Conservation (phyloP, 768 basidiomycete species). For the Jaapia argillacea region DNA sequence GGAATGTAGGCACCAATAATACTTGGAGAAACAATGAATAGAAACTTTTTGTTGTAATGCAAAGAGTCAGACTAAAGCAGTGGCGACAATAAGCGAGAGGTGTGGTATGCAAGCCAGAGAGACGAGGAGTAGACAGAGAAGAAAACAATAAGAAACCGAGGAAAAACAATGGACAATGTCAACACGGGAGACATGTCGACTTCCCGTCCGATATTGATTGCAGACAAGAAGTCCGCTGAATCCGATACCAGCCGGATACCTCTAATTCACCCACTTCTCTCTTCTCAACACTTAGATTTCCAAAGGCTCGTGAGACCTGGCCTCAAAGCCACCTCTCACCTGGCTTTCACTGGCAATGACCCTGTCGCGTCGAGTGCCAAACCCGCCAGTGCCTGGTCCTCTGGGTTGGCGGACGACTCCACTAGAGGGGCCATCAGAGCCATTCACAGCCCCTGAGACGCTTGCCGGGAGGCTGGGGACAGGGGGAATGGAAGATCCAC, state of each 20-base stretch:
- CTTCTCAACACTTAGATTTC: no score
- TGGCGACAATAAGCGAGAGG: not conserved
- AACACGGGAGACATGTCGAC: not conserved
- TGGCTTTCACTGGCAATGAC: conserved; percentile 40
- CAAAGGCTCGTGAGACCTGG: conserved; percentile 78
- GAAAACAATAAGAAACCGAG: not conserved
- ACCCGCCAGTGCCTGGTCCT: conserved; percentile 73
- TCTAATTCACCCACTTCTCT: not conserved
- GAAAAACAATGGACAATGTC: not conserved
- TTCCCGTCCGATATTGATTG: not conserved
- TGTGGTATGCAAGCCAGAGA: not conserved
- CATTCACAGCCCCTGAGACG: conserved; percentile 34
- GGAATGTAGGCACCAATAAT: no score
- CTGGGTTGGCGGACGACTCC: conserved; percentile 80
- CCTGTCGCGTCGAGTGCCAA: conserved; percentile 42
- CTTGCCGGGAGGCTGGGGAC: conserved; percentile 71
- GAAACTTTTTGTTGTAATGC: conserved; percentile 2
- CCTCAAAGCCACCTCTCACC: conserved; percentile 65
- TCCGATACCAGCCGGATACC: not conserved
- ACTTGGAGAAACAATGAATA: not conserved
- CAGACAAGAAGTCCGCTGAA: not conserved
- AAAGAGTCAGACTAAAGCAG: not conserved
- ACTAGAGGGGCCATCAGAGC: conserved; percentile 26
- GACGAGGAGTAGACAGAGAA: not conserved
- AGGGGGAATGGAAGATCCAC: conserved; percentile 48